phyloP scores from a whole-genome alignment of 352 stramenopile species.

The Globisporangium lucens region DNA sequence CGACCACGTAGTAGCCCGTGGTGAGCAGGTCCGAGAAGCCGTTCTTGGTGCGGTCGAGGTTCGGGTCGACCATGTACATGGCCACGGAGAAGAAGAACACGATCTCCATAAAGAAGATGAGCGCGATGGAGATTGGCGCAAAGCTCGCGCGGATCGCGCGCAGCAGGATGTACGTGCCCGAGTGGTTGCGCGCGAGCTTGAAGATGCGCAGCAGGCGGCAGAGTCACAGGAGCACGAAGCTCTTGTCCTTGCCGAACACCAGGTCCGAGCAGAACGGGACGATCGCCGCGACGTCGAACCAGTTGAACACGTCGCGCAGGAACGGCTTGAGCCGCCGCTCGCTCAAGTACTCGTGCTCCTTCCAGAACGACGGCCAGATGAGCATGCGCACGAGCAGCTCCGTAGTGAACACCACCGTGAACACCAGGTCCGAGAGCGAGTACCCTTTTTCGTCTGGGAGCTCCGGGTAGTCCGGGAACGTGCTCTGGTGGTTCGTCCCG shows the following conservation, averaged over 20 bases:
- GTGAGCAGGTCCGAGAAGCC: conserved; percentile 77
- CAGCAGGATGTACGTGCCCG: conserved; percentile 73
- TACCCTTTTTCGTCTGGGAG: conserved; percentile 49
- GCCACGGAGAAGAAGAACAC: conserved; percentile 76
- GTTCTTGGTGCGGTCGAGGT: conserved; percentile 51
- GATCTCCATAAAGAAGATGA: conserved; percentile 83
- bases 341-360: conserved; percentile 64
- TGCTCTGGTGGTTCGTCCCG: conserved; percentile 63
- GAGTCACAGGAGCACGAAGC: conserved; percentile 68
- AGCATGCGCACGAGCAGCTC: conserved; percentile 64
- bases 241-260: conserved; percentile 70
- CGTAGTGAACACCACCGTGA: conserved; percentile 67
- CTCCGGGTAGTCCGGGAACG: conserved; percentile 57
- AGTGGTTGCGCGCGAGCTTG: conserved; percentile 75
- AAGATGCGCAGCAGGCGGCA: conserved; percentile 77
- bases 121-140: conserved; percentile 71
- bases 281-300: conserved; percentile 72
- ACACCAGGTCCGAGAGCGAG: conserved; percentile 62
- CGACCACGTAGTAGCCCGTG: conserved; percentile 71
- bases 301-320: conserved; percentile 76
- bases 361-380: conserved; percentile 77
- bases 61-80: conserved; percentile 81
- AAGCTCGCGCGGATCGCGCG: conserved; percentile 68
- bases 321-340: conserved; percentile 66
- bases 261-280: conserved; percentile 73